A percentile compares a stretch with the other conserved stretches of the same genome.
These are phyloP conservation scores for Scytalidium sp. DNA, from an alignment of 2,329 filamentous ascomycete genomes.

Conservation along the genomic window DNA sequence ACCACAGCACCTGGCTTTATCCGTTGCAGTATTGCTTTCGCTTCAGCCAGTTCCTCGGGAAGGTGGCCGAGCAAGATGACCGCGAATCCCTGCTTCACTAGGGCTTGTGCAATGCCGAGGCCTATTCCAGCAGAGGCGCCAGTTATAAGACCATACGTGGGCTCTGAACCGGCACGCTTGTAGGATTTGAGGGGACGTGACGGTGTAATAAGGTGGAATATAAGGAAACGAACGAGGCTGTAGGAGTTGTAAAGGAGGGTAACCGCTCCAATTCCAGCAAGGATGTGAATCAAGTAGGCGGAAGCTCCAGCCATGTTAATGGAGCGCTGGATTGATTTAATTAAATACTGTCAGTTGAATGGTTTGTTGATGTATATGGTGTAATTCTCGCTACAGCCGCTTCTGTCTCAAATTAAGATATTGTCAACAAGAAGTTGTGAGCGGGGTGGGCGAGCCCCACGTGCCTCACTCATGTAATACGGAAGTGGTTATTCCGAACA, in stretches of 20 bases:
- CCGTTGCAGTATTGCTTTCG: conserved; percentile 21
- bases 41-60: conserved; percentile 24
- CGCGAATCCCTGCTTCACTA: conserved; percentile 31
- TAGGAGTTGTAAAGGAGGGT: conserved; percentile 8
- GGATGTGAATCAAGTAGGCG: neutral
- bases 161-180: conserved; percentile 16
- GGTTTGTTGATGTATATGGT: too few species aligned
- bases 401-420: too few species aligned
- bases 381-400: too few species aligned
- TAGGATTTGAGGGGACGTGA: conserved; percentile 19
- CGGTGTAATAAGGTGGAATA: conserved; percentile 20
- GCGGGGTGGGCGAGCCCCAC: too few species aligned
- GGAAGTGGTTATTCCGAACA: too few species aligned
- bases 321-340: too few species aligned
- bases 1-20: conserved; percentile 20
- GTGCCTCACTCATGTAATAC: too few species aligned
- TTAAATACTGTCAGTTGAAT: too few species aligned
- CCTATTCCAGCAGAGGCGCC: conserved; percentile 33
- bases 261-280: conserved; percentile 19
- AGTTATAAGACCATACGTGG: conserved; percentile 30
- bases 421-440: too few species aligned
- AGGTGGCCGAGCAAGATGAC: conserved; percentile 31
- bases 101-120: conserved; percentile 29
- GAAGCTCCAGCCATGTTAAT: neutral
- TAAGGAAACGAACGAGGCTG: conserved; percentile 12